phyloP scores from a whole-genome alignment of 2,329 filamentous ascomycete genomes.

The Fusarium falciforme region DNA sequence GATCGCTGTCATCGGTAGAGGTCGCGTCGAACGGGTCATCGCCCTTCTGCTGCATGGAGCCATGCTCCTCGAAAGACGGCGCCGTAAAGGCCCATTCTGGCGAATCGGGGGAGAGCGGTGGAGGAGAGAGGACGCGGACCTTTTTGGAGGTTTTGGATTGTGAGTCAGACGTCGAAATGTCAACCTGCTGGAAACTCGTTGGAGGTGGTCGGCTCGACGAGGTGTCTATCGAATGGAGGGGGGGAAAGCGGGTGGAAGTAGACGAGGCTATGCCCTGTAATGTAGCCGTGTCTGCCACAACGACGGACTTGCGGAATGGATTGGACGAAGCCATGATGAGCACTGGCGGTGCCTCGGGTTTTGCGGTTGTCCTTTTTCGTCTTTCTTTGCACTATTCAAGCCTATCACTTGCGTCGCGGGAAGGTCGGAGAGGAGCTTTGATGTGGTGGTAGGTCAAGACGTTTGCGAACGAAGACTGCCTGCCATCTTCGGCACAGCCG shows the following conservation, averaged over 20 bases:
- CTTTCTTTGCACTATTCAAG: slow-evolving; percentile 18
- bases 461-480: slow-evolving; percentile 41
- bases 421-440: slow-evolving; percentile 19
- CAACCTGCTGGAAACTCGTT: slow-evolving; percentile 40
- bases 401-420: slow-evolving; percentile 21
- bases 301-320: slow-evolving; percentile 60
- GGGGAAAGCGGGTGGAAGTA: slow-evolving; percentile 35
- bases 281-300: slow-evolving; percentile 35
- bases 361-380: slow-evolving; percentile 19
- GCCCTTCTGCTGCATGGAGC: slow-evolving; percentile 36
- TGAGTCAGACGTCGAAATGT: slow-evolving; percentile 49
- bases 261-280: slow-evolving; percentile 14
- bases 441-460: slow-evolving; percentile 38
- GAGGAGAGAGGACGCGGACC: slow-evolving; percentile 74
- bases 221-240: slow-evolving; percentile 47
- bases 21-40: slow-evolving; percentile 50
- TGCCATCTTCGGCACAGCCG: slow-evolving; percentile 47
- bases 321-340: slow-evolving; percentile 56
- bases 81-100: slow-evolving; percentile 49
- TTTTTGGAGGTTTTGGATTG: slow-evolving; percentile 71
- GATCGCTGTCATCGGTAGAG: slow-evolving; percentile 45
- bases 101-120: slow-evolving; percentile 69
- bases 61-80: slow-evolving; percentile 45
- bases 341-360: slow-evolving; percentile 13
- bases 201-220: slow-evolving; percentile 42